A percentile compares a stretch with the other conserved stretches of the same genome.
These are phyloP conservation scores for Thalassiosira mediterranea DNA, from an alignment of 352 stramenopile genomes.

Conservation along the genomic window DNA sequence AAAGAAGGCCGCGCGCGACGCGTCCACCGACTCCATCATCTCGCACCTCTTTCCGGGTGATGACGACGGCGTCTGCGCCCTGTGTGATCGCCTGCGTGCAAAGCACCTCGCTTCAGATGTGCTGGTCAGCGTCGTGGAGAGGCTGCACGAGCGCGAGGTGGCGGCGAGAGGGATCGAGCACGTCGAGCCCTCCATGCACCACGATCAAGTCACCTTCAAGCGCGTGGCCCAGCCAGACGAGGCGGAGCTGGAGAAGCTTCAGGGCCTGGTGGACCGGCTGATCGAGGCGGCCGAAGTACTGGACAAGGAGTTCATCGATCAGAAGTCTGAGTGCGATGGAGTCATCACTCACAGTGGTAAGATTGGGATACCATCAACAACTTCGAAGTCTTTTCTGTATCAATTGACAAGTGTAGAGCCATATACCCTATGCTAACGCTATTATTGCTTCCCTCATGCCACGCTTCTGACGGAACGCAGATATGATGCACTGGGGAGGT, in stretches of 20 bases:
- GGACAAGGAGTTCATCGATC: conserved; percentile 45
- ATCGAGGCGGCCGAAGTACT: conserved; percentile 50
- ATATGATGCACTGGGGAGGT: conserved; percentile 48
- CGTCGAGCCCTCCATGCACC: conserved; percentile 45
- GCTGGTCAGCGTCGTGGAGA: conserved; percentile 52
- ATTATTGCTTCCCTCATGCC: too few species aligned
- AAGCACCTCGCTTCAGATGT: conserved; percentile 57
- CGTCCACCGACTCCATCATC: conserved; percentile 50
- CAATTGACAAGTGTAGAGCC: too few species aligned
- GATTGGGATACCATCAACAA: conserved; percentile 2
- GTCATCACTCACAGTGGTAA: conserved; percentile 19
- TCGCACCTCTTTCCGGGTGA: conserved; percentile 47
- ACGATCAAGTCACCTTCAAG: conserved; percentile 39
- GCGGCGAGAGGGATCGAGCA: conserved; percentile 50
- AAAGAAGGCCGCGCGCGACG: conserved; percentile 55
- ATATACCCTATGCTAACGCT: too few species aligned
- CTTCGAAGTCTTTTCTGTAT: not conserved
- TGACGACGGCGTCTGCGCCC: conserved; percentile 14
- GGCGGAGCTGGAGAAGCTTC: conserved; percentile 29
- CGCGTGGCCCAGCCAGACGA: conserved; percentile 33
- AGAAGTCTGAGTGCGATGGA: conserved; percentile 29
- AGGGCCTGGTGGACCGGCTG: conserved; percentile 29
- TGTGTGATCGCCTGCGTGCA: conserved; percentile 38
- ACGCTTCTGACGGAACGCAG: too few species aligned
- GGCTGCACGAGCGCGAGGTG: conserved; percentile 51